phyloP scores from a whole-genome alignment of 2,329 filamentous ascomycete species.

The Ceratocystis cubensis region DNA sequence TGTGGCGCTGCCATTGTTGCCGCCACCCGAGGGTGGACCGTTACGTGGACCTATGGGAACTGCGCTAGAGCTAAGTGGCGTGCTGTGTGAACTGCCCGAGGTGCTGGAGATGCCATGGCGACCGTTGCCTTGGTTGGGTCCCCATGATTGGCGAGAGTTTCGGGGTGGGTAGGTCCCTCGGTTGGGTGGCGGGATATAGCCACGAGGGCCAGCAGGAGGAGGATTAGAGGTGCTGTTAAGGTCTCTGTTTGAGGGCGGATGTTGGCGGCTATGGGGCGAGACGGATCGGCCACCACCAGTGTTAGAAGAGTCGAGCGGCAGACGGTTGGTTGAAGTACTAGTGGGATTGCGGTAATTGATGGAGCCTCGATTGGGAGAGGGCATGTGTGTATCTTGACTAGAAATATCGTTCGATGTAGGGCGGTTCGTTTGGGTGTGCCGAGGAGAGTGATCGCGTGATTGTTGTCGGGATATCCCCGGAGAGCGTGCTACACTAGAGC shows the following conservation, averaged over 20 bases:
- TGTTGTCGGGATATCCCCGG: slow-evolving; percentile 25
- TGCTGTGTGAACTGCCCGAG: slow-evolving; percentile 27
- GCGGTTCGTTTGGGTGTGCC: slow-evolving; percentile 20
- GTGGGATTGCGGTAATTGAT: slow-evolving; percentile 30
- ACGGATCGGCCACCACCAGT: slow-evolving; percentile 22
- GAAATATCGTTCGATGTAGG: slow-evolving; percentile 12
- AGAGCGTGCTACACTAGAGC: slow-evolving; percentile 2
- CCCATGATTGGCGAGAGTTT: slow-evolving; percentile 37
- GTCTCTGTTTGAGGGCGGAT: slow-evolving; percentile 24
- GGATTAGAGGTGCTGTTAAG: slow-evolving; percentile 35
- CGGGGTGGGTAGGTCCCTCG: slow-evolving; percentile 30
- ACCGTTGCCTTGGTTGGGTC: slow-evolving; percentile 21
- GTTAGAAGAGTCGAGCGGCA: slow-evolving; percentile 29
- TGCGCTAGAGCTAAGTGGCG: slow-evolving; percentile 30
- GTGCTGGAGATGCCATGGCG: slow-evolving; percentile 23
- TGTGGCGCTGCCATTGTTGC: not conserved
- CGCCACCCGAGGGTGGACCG: slow-evolving; percentile 30
- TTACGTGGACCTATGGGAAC: slow-evolving; percentile 45
- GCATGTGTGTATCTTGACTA: slow-evolving; percentile 7
- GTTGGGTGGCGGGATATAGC: slow-evolving; percentile 35
- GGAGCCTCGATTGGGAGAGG: slow-evolving; percentile 15
- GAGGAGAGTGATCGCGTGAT: slow-evolving; percentile 33
- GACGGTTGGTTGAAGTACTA: slow-evolving; percentile 23
- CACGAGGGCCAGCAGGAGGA: slow-evolving; percentile 42
- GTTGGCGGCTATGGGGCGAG: slow-evolving; percentile 27